phyloP scores from a whole-genome alignment of 306 rosid genomes.

The Acacia acuminata region DNA sequence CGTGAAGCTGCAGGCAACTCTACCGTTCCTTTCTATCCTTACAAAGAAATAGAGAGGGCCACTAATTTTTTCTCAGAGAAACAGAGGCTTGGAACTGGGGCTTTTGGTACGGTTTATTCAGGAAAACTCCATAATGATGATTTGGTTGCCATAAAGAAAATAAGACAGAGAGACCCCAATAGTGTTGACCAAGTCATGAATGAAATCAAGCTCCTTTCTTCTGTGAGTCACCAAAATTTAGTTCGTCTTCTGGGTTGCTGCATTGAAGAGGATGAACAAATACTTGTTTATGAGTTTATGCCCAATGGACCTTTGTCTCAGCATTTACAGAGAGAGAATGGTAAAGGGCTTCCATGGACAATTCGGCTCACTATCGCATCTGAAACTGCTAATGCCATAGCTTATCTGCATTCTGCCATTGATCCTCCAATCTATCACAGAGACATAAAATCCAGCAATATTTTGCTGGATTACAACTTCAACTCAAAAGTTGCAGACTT shows the following conservation, averaged over 20 bases:
- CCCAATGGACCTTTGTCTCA: constrained; percentile 86
- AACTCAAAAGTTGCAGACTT: constrained; percentile 97
- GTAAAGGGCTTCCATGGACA: constrained; percentile 87
- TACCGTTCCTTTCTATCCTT: constrained; percentile 73
- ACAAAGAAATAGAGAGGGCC: constrained; percentile 76
- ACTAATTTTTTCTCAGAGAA: constrained; percentile 77
- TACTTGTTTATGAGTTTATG: constrained; percentile 89
- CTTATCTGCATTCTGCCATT: constrained; percentile 86
- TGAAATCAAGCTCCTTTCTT: constrained; percentile 92
- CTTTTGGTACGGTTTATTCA: constrained; percentile 88
- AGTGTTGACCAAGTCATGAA: constrained; percentile 91
- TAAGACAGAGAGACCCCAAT: constrained; percentile 77
- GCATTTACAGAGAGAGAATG: constrained; percentile 79
- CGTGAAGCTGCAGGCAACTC: constrained; percentile 83
- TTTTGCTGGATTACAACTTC: constrained; percentile 75
- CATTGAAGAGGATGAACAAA: constrained; percentile 90
- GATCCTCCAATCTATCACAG: constrained; percentile 96
- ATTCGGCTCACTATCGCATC: constrained; percentile 78
- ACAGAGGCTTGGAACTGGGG: constrained; percentile 89
- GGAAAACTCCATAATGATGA: constrained; percentile 80
- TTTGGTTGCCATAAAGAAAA: constrained; percentile 84
- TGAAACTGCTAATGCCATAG: constrained; percentile 88
- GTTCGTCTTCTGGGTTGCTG: constrained; percentile 97
- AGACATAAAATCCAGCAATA: constrained; percentile 92
- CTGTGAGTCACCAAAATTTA: constrained; percentile 89